These are phyloP conservation scores for Tuber brumale DNA, from an alignment of 495 filamentous ascomycete species.

Conservation along the genomic window DNA sequence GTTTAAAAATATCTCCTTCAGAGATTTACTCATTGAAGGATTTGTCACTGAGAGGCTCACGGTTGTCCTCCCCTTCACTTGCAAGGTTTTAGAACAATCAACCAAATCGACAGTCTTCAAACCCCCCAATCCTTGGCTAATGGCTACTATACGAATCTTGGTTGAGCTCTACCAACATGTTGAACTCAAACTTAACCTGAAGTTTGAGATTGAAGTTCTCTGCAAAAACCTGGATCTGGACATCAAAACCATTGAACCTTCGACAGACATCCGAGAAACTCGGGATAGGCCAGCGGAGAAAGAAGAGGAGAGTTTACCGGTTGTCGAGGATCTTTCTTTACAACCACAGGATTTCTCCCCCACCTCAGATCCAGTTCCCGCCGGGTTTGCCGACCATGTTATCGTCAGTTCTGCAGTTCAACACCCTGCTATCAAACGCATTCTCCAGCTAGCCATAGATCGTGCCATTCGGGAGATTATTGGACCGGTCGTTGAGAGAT, in stretches of 20 bases:
- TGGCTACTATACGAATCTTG: slow-evolving; percentile 83
- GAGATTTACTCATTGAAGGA: slow-evolving; percentile 85
- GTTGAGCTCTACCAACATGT: slow-evolving; percentile 86
- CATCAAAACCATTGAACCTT: slow-evolving; percentile 77
- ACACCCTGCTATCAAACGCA: slow-evolving; percentile 64
- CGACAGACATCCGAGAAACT: slow-evolving; percentile 72
- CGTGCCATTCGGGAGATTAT: slow-evolving; percentile 91
- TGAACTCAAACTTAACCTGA: slow-evolving; percentile 89
- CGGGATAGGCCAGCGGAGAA: slow-evolving; percentile 52
- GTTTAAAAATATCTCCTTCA: slow-evolving; percentile 94
- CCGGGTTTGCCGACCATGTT: slow-evolving; percentile 35
- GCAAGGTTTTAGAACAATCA: slow-evolving; percentile 82
- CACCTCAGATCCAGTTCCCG: slow-evolving; percentile 28
- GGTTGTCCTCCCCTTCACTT: slow-evolving; percentile 91
- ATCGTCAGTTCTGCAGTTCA: slow-evolving; percentile 52
- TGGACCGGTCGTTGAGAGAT: slow-evolving; percentile 90
- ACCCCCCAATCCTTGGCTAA: slow-evolving; percentile 92
- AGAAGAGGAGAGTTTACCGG: slow-evolving; percentile 42
- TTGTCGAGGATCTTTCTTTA: slow-evolving; percentile 48
- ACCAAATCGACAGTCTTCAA: slow-evolving; percentile 81
- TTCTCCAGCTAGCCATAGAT: slow-evolving; percentile 74
- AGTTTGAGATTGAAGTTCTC: slow-evolving; percentile 96
- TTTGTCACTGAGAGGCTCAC: slow-evolving; percentile 82
- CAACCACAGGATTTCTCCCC: slow-evolving; percentile 35
- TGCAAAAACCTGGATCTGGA: slow-evolving; percentile 87